These are phyloP conservation scores for Microthyrium microscopicum DNA, from an alignment of 2,329 filamentous ascomycete genomes.

Conservation along the genomic window DNA sequence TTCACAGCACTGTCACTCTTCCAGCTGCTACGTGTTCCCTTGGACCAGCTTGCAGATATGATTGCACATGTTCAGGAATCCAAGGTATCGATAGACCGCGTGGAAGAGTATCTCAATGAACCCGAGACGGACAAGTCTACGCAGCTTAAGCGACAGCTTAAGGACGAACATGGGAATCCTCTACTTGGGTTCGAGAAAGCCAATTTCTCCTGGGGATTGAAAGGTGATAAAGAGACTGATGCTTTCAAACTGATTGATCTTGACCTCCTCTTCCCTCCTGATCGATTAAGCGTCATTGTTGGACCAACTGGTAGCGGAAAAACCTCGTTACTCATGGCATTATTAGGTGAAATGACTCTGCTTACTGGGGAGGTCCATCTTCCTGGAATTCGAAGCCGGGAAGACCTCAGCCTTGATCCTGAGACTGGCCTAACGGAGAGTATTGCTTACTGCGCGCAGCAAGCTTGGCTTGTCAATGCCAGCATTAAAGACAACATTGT, in stretches of 20 bases:
- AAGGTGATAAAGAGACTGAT: constrained; percentile 38
- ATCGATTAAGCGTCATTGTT: constrained; percentile 79
- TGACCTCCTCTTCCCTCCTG: constrained; percentile 65
- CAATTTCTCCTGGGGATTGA: constrained; percentile 75
- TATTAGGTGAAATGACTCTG: constrained; percentile 90
- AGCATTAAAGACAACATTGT: constrained; percentile 93
- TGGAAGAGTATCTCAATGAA: constrained; percentile 84
- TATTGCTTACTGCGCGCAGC: constrained; percentile 89
- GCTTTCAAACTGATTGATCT: constrained; percentile 67
- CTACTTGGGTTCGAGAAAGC: constrained; percentile 73
- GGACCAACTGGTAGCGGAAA: constrained; percentile 92
- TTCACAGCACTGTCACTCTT: constrained; percentile 96
- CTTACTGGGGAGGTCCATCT: constrained; percentile 67
- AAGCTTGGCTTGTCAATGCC: constrained; percentile 92
- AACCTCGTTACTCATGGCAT: constrained; percentile 86
- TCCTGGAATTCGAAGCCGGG: constrained; percentile 59
- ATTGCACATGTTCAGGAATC: constrained; percentile 95
- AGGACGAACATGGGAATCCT: constrained; percentile 50
- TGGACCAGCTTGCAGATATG: constrained; percentile 97
- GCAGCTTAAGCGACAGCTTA: constrained; percentile 57
- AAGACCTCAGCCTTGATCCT: constrained; percentile 67
- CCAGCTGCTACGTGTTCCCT: constrained; percentile 75
- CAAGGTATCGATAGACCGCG: constrained; percentile 90
- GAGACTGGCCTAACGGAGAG: constrained; percentile 79
- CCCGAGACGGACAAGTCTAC: constrained; percentile 92